Evolutionary conservation across 208 protist genomes (phyloP).

Genomic region (Leishmania guyanensis): DNA sequence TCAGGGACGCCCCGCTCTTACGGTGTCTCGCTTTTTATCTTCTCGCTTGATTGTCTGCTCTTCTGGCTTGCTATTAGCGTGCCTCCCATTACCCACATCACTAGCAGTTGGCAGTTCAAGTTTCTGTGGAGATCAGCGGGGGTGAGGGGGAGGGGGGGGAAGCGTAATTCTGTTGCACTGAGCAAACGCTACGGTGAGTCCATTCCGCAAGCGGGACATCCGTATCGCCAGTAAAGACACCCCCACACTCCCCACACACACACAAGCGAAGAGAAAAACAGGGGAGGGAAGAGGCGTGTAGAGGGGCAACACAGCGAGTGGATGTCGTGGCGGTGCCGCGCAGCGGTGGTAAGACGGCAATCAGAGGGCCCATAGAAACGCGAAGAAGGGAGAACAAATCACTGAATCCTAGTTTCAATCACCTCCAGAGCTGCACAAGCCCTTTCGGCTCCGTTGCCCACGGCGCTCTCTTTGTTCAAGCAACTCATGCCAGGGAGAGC

Average conservation of each 20-base stretch:
- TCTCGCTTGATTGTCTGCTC: neutral
- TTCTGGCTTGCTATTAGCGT: neutral
- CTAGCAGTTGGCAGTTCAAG: neutral
- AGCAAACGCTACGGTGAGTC: too few relatives aligned
- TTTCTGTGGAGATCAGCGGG: neutral
- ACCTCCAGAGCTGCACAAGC: neutral
- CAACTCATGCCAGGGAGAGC: neutral
- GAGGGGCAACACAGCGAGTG: neutral
- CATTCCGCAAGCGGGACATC: too few relatives aligned
- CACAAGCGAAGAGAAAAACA: neutral
- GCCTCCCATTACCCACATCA: neutral
- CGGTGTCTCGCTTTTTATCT: neutral
- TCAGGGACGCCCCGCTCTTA: neutral
- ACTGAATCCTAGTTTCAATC: too few relatives aligned
- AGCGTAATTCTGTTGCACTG: too few relatives aligned
- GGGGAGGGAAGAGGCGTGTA: too few relatives aligned
- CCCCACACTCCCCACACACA: neutral
- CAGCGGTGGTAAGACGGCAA: neutral
- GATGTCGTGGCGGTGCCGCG: neutral
- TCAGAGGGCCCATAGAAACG: neutral
- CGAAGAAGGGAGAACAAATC: neutral
- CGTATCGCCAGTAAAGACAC: neutral
- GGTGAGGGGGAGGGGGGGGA: too few relatives aligned
- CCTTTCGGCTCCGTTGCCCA: neutral
- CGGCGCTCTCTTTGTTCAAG: neutral